Evolutionary conservation across 352 stramenopile species (phyloP), one percentile per base, ranked within the genome.

Genomic region (Phytopythium cucurbitacearum): DNA sequence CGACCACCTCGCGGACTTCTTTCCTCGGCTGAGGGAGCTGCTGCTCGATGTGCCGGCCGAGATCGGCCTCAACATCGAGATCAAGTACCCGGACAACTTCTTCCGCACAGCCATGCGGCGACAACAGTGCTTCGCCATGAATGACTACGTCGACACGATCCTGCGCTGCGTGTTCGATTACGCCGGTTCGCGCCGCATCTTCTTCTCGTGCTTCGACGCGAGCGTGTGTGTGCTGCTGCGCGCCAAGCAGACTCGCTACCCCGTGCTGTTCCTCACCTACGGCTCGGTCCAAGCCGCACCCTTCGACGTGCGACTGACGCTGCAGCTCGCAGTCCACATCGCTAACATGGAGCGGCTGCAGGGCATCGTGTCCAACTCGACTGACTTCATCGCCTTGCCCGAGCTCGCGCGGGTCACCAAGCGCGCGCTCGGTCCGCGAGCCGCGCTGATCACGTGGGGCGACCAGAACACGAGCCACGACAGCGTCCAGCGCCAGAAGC

Each of bases 191-290:
- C 78, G 79, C 34, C 70, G 76, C 35, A 77, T 93, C 32, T 89
- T 91, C 60, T 91, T 93, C 53, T 93, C 83, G 51, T 90, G 83
- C 65, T 93, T 93, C 43, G 80, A 89, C 37, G 72, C 80, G 12
- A 76, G 65, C 13, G 48, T 93, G 7, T 89, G 82, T 51, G 74
- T 89, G 40, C 53, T 77, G 15, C 59, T 93, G 43, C 74, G 76
- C 7, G 66, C 73, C 12, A 93, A 93, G 60, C 83, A 93, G 40
- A 62, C 71, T 10, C 83, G 62, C 45, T 91, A 91, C 59, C 80
- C 80, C 0, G 83, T 93, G 32, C 65, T 91, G 37, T 87, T 91
- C 53, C 53, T 93, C 43, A 90, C 80, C 12, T 85, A 77, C 60
- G 83, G 80, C 2, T 76, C 67, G 3, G 76, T 89, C 40, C 50